Base-by-base conservation (phyloP, 202 grass and related monocot species). In the Schoenoplectus triqueter region DNA sequence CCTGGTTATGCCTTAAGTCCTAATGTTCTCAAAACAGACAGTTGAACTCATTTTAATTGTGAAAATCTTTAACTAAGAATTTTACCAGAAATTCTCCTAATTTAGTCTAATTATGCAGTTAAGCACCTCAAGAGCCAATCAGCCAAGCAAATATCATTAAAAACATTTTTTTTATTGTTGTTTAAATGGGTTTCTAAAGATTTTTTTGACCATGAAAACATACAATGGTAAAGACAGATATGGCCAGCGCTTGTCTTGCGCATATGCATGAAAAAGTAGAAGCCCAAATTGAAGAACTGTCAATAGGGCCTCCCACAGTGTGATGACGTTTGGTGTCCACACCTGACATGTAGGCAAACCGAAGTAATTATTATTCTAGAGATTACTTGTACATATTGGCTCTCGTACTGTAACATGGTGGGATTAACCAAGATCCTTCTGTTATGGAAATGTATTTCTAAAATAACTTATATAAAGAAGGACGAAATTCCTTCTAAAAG, bases 141-240 rank as follows among this genome's bases (percentile, higher is more conserved):
- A 41, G 17, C 31, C 52, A 7, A 86, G 9, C n/a, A 41, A 86
- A 85, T 49, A 57, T 57, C 73, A 59, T 59, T 5, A 41, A 76
- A 51, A 47, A 22, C 14, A 79, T 17, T 66, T 50, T 47, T 52
- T 14, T 13, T 15, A 71, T 48, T 72, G 44, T 14, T 50, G 17
- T 21, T 19, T 52, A 74, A 54, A 54, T 74, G 22, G 49, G 41
- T 57, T 41, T 59, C n/a, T 10, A 78, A 20, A 57, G 31, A 31
- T 31, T 40, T 41, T 3, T 17, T 78, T 42, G 50, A 78, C 51
- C 22, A 59, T n/a, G 19, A 47, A 81, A 85, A 62, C 88, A 55
- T 93, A 98, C 95, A 98, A 87, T 73, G 95, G 91, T 10, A 98
- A 87, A 0, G 92, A 95, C 8, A 98, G 80, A 89, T 92, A 98